Percentiles rank a stretch among this genome's conserved stretches.
Conservation (phyloP, 2,329 filamentous ascomycete species). For the Hypoxylon sp. region DNA sequence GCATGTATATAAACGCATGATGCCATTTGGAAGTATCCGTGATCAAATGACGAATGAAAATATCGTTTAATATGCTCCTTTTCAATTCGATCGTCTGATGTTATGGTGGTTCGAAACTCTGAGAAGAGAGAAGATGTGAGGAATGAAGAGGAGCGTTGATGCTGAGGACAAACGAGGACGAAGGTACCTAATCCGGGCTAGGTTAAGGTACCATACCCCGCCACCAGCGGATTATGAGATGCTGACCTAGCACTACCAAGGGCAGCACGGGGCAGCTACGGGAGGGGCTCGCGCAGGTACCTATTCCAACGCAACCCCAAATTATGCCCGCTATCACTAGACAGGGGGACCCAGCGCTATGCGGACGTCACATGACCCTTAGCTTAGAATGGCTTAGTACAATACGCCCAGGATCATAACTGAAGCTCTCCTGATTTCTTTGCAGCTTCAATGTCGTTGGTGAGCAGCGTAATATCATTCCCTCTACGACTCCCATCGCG, state of each 20-base stretch:
- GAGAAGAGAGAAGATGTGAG: not conserved
- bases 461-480: not conserved
- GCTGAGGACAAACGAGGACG: not conserved
- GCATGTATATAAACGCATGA: constrained; percentile 31
- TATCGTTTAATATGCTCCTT: not conserved
- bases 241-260: not conserved
- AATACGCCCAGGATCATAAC: not conserved
- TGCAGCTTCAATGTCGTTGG: not conserved
- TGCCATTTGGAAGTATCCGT: constrained; percentile 14
- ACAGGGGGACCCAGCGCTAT: not conserved
- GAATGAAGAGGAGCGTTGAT: not conserved
- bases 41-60: constrained; percentile 7
- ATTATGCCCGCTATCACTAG: not conserved
- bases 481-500: not conserved
- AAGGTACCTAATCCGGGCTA: not conserved
- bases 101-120: not conserved
- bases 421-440: constrained; percentile 1
- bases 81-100: no score
- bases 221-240: not conserved
- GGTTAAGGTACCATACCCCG: not conserved
- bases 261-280: no score
- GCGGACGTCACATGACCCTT: constrained; percentile 8
- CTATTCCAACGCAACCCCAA: no score
- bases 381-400: not conserved
- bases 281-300: no score